Base-by-base conservation (phyloP, 2,329 filamentous ascomycete species). In the Macrophomina tecta region DNA sequence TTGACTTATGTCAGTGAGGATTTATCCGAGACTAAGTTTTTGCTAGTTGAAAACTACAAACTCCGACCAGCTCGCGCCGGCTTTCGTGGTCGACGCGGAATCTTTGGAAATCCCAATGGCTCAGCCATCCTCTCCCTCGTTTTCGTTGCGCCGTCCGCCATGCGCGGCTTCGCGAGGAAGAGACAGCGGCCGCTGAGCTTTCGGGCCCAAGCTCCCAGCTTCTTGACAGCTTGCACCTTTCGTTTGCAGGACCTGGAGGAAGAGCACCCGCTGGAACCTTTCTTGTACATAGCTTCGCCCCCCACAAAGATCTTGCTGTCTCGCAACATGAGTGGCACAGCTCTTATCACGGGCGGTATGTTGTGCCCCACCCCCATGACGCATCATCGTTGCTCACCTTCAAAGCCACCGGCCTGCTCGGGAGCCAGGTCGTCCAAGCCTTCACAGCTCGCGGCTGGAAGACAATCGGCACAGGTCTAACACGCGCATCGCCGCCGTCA, bases 1-100 rank as follows among this genome's bases (percentile, higher is more conserved):
- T 87, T 90, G 90, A 91, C 86, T 89, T 87, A 87, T 89, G 87
- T 87, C 89, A 90, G 89, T 93, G 90, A 93, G 88, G 90, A 92
- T 89, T 89, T 86, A 89, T 92, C 91, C 88, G 91, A 93, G 89
- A 88, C 87, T 86, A 87, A 86, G 86, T 92, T 92, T 91, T 92
- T 92, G 90, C 90, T 92, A 91, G 89, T 91, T 92, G 90, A 91
- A 91, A 91, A 91, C 90, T 91, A 91, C 84, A 82, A 85, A 84
- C 85, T 87, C 73, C 91, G 90, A 92, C 90, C 85, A 23, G 85
- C 90, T 93, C 84, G 84, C 85, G 82, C 85, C 86, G 87, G 89
- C 86, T 86, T 85, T 83, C 83, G 84, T 14, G 86, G 84, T 85
- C 86, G 87, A 82, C 83, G 86, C 85, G 90, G 90, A 93, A 93